A percentile compares a stretch with the other conserved stretches of the same genome.
Evolutionary conservation across 148 eudicot genomes (phyloP).

Genomic region (Amaranthus hypochondriacus): DNA sequence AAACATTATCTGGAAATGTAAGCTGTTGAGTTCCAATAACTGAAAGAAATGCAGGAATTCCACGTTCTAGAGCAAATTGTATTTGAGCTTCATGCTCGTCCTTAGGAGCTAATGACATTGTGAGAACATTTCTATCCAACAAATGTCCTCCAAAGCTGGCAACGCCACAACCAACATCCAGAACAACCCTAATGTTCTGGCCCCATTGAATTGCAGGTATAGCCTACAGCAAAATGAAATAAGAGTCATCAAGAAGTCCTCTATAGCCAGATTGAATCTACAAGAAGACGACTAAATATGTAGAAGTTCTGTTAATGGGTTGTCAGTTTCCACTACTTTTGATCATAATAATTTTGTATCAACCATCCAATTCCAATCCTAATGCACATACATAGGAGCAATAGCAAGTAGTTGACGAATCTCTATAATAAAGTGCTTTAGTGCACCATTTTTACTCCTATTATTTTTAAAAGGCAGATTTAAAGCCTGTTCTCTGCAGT

Average conservation of each 20-base stretch:
- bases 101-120: slow-evolving; percentile 97
- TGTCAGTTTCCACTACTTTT: not conserved
- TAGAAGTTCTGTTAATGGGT: not conserved
- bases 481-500: no score
- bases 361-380: not conserved
- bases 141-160: slow-evolving; percentile 99
- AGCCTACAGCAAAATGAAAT: slow-evolving; percentile 38
- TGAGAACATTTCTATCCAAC: slow-evolving; percentile 81
- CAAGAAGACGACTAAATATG: not conserved
- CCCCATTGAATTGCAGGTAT: slow-evolving; percentile 77
- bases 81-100: slow-evolving; percentile 99
- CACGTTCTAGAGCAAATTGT: slow-evolving; percentile 96
- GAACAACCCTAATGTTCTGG: slow-evolving; percentile 70
- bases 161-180: slow-evolving; percentile 99
- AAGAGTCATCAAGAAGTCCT: slow-evolving; percentile 4
- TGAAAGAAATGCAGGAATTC: slow-evolving; percentile 88
- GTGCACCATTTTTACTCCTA: not conserved
- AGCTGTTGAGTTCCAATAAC: slow-evolving; percentile 95
- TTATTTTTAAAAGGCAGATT: no score
- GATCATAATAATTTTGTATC: not conserved
- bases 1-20: slow-evolving; percentile 86
- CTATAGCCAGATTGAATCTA: not conserved
- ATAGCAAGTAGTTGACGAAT: not conserved
- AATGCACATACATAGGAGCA: not conserved
- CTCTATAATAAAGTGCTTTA: not conserved